phyloP scores from a whole-genome alignment of 495 filamentous ascomycete species.

The Podospora conica region DNA sequence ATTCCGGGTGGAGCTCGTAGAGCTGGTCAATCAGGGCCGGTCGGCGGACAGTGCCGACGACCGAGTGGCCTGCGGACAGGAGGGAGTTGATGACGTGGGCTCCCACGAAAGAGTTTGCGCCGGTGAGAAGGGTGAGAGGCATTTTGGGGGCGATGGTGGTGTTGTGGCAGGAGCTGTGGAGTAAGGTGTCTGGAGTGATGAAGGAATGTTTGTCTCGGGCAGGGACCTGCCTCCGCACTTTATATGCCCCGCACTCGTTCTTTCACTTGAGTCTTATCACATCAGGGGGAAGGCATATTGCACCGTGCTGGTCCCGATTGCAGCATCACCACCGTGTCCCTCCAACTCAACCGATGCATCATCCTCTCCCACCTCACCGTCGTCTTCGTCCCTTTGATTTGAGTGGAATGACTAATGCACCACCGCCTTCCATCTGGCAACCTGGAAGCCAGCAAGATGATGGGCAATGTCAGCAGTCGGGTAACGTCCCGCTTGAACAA shows the following conservation, averaged over 20 bases:
- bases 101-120: constrained; percentile 33
- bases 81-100: constrained; percentile 32
- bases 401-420: background rate
- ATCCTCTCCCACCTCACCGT: background rate
- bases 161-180: background rate
- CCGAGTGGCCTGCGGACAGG: constrained; percentile 17
- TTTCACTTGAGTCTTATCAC: background rate
- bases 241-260: background rate
- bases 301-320: too few relatives aligned
- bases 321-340: background rate
- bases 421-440: background rate
- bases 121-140: constrained; percentile 32
- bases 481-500: background rate
- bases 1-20: constrained; percentile 22
- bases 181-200: background rate
- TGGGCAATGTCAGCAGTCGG: background rate
- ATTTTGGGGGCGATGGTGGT: constrained; percentile 10
- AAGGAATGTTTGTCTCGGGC: background rate
- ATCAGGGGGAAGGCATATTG: background rate
- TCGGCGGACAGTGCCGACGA: constrained; percentile 17
- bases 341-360: background rate
- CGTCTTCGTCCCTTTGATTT: background rate
- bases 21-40: constrained; percentile 18
- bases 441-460: background rate
- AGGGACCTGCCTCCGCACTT: background rate